phyloP scores from a whole-genome alignment of 257 asterid genomes.

The Solanum lignicaule region DNA sequence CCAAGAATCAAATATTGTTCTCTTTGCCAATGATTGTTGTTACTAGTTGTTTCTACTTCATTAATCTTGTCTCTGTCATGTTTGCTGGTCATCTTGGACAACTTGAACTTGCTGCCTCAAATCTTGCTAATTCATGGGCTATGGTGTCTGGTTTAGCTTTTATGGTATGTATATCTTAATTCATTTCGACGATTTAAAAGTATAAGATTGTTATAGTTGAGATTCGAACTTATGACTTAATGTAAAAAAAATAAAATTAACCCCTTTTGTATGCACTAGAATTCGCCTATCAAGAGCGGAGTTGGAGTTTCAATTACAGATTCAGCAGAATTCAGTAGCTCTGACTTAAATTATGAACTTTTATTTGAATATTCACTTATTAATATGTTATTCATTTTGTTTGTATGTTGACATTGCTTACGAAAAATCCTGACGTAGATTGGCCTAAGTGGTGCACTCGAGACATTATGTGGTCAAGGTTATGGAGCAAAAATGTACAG shows the following conservation, averaged over 20 bases:
- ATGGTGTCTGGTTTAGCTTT: background rate
- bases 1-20: background rate
- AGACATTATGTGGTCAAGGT: background rate
- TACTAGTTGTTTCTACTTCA: background rate
- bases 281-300: background rate
- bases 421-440: background rate
- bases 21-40: background rate
- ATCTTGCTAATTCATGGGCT: background rate
- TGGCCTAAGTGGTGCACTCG: background rate
- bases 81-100: background rate
- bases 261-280: background rate
- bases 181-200: background rate
- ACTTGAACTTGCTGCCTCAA: background rate
- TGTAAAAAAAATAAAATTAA: background rate
- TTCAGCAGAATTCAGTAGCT: background rate
- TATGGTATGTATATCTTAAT: background rate
- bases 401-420: background rate
- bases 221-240: background rate
- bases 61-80: background rate
- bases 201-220: background rate
- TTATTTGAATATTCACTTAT: background rate
- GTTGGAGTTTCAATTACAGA: rapidly evolving
- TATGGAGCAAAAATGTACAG: background rate
- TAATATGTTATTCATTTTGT: background rate
- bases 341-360: background rate